Conservation (phyloP, 257 asterid species). For the Solanum bulbocastanum region DNA sequence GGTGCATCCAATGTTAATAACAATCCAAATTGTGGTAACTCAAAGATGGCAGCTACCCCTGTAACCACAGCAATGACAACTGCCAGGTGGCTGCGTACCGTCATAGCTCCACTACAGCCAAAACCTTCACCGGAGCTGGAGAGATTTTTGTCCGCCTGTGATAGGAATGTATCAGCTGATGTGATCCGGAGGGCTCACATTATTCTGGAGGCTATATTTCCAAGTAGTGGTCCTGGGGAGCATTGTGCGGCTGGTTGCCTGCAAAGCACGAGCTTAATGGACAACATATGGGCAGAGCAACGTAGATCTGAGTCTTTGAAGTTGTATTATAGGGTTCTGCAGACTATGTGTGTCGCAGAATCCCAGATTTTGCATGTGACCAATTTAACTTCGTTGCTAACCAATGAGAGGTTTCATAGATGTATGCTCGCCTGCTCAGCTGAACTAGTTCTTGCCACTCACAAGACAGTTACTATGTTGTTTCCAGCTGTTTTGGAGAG, state of each 20-base stretch:
- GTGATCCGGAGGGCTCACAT: slow-evolving; percentile 81
- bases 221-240: slow-evolving; percentile 72
- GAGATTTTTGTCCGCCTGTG: slow-evolving; percentile 71
- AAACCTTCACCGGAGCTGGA: slow-evolving; percentile 80
- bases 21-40: slow-evolving; percentile 28
- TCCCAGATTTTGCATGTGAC: slow-evolving; percentile 63
- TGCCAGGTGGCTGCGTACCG: slow-evolving; percentile 85
- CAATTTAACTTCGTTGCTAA: slow-evolving; percentile 78
- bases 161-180: slow-evolving; percentile 73
- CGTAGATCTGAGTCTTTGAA: slow-evolving; percentile 88
- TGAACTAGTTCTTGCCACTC: slow-evolving; percentile 97
- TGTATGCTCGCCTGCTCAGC: slow-evolving; percentile 99
- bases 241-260: slow-evolving; percentile 23
- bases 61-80: slow-evolving; percentile 98
- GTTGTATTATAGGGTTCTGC: slow-evolving; percentile 84
- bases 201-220: slow-evolving; percentile 91
- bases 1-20: slow-evolving; percentile 29
- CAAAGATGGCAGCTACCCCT: slow-evolving; percentile 72
- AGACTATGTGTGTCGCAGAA: slow-evolving; percentile 88
- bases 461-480: slow-evolving; percentile 91
- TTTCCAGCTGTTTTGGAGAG: slow-evolving; percentile 94
- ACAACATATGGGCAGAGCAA: slow-evolving; percentile 90
- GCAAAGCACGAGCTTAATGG: slow-evolving; percentile 79
- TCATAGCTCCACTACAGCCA: slow-evolving; percentile 80
- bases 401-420: slow-evolving; percentile 94